Base-by-base conservation (phyloP, 192 early-diverging fungal genomes). In the Coemansia sp. region DNA sequence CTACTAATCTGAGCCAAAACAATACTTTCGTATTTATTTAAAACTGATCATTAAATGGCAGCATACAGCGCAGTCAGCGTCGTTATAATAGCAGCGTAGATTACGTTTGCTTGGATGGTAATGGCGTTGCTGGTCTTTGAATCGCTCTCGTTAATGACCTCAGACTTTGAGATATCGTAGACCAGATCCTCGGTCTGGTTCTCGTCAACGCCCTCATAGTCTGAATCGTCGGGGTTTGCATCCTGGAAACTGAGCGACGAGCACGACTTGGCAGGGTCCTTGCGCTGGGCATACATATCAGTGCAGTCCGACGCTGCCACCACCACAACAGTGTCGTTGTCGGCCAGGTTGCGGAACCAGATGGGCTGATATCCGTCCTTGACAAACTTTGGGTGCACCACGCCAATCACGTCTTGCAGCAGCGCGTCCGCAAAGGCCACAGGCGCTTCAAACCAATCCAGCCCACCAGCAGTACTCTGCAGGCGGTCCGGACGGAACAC, bases 271-370 rank as follows among this genome's bases (percentile, higher is more conserved):
- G 66, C 76, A 2, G 76, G 70, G 38, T 72, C 53, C 27, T 56
- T 22, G 47, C 62, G 63, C 46, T 54, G 51, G 0, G 77, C 61
- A 32, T 82, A 71, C 28, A 68, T 62, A 47, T 73, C 73, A 10
- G 84, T 82, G 62, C 89, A 91, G 72, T 86, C 75, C 6, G 59
- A 51, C 21, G 80, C 73, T 8, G 64, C 72, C 53, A 73, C 58
- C 9, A 78, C 57, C 32, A 73, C 80, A 58, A 81, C 82, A n/a
- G 73, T 5, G 46, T 86, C 85, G 27, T 58, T 44, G 23, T 73
- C 73, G 27, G 84, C 87, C 62, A 91, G 61, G 48, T 91, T 88
- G 64, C 89, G 87, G 61, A 91, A 70, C 88, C 88, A 91, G 56
- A 71, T 77, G 48, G 84, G 83, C 29, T 58, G 28, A 59, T 82